phyloP scores from a whole-genome alignment of 176 grass and related monocot genomes.

The Musa acuminata region DNA sequence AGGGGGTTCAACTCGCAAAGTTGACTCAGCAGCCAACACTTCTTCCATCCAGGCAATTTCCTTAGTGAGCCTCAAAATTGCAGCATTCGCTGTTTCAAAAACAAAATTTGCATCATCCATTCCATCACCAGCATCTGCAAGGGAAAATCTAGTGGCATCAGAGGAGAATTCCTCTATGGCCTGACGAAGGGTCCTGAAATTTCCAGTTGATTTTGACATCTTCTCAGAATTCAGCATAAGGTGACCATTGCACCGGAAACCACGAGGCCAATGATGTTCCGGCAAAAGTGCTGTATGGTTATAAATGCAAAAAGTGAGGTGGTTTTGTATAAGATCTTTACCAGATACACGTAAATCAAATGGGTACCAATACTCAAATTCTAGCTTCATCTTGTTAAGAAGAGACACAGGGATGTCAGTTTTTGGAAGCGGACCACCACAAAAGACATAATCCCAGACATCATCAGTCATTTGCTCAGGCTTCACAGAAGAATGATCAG shows the following conservation, averaged over 20 bases:
- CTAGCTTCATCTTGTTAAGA: conserved; percentile 56
- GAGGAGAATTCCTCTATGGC: conserved; percentile 58
- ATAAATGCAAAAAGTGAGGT: conserved; percentile 75
- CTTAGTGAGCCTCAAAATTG: conserved; percentile 69
- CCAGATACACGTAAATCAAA: conserved; percentile 78
- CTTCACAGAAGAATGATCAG: conserved; percentile 29
- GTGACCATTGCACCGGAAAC: conserved; percentile 76
- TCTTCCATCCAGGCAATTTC: conserved; percentile 90
- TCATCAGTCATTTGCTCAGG: conserved; percentile 68
- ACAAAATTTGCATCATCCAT: conserved; percentile 95
- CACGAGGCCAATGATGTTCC: conserved; percentile 60
- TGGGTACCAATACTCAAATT: conserved; percentile 87
- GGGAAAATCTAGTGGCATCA: conserved; percentile 71
- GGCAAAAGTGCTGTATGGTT: conserved; percentile 59
- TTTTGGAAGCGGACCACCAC: conserved; percentile 37
- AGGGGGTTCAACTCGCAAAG: conserved; percentile 35
- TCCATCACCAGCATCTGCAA: conserved; percentile 81
- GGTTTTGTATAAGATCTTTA: conserved; percentile 80
- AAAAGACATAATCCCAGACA: conserved; percentile 68
- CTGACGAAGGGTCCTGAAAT: conserved; percentile 57
- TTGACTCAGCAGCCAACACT: conserved; percentile 41
- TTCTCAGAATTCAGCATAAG: conserved; percentile 88
- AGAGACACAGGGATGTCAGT: conserved; percentile 37
- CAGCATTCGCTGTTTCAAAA: conserved; percentile 71
- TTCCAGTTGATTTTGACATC: conserved; percentile 84